Percentiles rank a stretch among this genome's conserved stretches.
These are phyloP conservation scores for Lizonia empirigonia DNA, from an alignment of 2,329 filamentous ascomycete genomes.

Conservation along the genomic window DNA sequence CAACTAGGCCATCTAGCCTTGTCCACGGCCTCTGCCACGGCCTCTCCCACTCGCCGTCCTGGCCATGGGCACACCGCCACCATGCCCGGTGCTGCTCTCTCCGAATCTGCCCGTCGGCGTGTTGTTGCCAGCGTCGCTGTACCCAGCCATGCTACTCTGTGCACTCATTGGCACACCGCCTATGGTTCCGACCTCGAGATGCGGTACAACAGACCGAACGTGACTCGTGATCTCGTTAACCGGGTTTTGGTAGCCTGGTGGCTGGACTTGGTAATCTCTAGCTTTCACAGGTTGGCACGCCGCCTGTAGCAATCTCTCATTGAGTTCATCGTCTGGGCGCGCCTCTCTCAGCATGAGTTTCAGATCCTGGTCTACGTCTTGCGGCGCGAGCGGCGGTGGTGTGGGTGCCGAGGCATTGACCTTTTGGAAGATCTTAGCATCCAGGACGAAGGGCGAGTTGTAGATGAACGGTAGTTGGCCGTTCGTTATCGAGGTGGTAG, in stretches of 20 bases:
- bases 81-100: conserved; percentile 33
- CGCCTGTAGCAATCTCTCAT: conserved; percentile 46
- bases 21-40: conserved; percentile 38
- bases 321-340: conserved; percentile 47
- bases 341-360: conserved; percentile 53
- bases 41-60: conserved; percentile 48
- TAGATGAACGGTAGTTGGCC: conserved; percentile 51
- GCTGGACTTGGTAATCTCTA: conserved; percentile 44
- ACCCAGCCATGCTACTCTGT: conserved; percentile 46
- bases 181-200: conserved; percentile 40
- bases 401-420: conserved; percentile 56
- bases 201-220: conserved; percentile 37
- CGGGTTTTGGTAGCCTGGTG: conserved; percentile 39
- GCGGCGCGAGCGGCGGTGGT: conserved; percentile 49
- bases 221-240: conserved; percentile 43
- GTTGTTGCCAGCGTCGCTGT: conserved; percentile 44
- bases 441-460: conserved; percentile 51
- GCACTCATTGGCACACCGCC: conserved; percentile 50
- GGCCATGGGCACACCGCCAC: conserved; percentile 44
- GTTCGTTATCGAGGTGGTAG: conserved; percentile 54
- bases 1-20: no score
- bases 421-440: conserved; percentile 54
- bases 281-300: conserved; percentile 43
- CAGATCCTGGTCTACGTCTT: conserved; percentile 57
- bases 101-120: conserved; percentile 45